Percentiles rank a stretch among this genome's conserved stretches.
phyloP scores from a whole-genome alignment of 495 filamentous ascomycete genomes.

The Evernia prunastri region DNA sequence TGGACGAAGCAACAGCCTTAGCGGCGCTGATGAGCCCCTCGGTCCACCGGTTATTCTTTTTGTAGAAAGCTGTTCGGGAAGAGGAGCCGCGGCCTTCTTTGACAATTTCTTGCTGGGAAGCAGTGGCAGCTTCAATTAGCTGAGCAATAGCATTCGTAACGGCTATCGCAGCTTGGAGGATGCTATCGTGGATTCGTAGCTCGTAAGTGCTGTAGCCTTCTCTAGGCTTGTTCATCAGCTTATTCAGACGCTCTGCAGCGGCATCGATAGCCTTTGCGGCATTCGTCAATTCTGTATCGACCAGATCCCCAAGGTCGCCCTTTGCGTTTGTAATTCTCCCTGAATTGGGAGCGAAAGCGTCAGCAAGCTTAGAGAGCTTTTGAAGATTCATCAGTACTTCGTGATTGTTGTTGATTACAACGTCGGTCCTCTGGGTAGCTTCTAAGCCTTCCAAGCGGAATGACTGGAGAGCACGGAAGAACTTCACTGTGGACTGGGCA shows the following conservation, averaged over 20 bases:
- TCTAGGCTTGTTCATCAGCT: conserved; percentile 86
- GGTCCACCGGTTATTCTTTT: conserved; percentile 97
- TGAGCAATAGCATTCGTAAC: conserved; percentile 95
- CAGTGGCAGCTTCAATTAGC: conserved; percentile 92
- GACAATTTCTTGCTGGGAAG: conserved; percentile 95
- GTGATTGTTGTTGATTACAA: conserved; percentile 92
- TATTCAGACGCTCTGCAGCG: conserved; percentile 78
- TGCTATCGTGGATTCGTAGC: conserved; percentile 86
- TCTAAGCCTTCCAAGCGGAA: conserved; percentile 89
- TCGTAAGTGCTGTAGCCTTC: conserved; percentile 97
- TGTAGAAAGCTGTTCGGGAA: conserved; percentile 94
- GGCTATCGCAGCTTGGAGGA: conserved; percentile 88
- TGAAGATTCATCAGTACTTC: conserved; percentile 90
- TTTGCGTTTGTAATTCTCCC: conserved; percentile 65
- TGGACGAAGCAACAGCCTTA: conserved; percentile 86
- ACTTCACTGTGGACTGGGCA: conserved; percentile 82
- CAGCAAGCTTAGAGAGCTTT: conserved; percentile 82
- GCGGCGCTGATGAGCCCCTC: conserved; percentile 95
- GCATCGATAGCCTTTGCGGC: conserved; percentile 95
- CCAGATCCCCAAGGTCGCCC: conserved; percentile 87
- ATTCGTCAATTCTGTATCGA: conserved; percentile 84
- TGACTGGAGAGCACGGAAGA: conserved; percentile 90
- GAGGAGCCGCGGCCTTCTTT: conserved; percentile 83
- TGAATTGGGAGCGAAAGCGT: conserved; percentile 80
- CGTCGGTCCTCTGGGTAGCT: conserved; percentile 80